Evolutionary conservation across 768 basidiomycete genomes (phyloP).

Genomic region (Crepidotus variabilis): DNA sequence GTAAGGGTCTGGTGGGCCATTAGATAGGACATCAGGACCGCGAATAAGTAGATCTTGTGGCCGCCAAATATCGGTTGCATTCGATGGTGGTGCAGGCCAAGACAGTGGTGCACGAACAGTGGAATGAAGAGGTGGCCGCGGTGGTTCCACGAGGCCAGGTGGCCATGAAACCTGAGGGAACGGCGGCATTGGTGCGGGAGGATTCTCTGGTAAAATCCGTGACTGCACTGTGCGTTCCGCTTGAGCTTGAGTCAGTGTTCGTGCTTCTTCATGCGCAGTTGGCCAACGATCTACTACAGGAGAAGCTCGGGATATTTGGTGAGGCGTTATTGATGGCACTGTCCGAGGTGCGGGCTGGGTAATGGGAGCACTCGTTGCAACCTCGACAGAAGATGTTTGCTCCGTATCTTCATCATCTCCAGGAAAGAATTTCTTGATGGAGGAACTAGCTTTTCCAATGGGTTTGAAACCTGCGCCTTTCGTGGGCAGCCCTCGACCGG

Average conservation of each 20-base stretch:
- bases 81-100: not conserved
- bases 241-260: not conserved
- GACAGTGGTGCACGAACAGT: not conserved
- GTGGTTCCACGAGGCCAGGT: not conserved
- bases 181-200: too few relatives aligned
- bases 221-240: not conserved
- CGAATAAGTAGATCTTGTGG: not conserved
- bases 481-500: conserved; percentile 5
- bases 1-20: not conserved
- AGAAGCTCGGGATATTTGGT: not conserved
- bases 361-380: not conserved
- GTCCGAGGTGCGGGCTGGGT: too few relatives aligned
- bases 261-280: not conserved
- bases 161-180: not conserved
- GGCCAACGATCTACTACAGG: not conserved
- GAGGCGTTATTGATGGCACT: not conserved
- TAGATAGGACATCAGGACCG: not conserved
- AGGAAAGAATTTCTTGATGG: conserved; percentile 80
- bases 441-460: conserved; percentile 50
- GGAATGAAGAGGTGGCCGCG: not conserved
- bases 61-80: not conserved
- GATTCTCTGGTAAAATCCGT: too few relatives aligned
- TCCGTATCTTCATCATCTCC: conserved; percentile 73
- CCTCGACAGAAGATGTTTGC: not conserved
- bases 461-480: conserved; percentile 64